These are phyloP conservation scores for Thamnidium elegans DNA, from an alignment of 192 early-diverging fungal species.

Conservation along the genomic window DNA sequence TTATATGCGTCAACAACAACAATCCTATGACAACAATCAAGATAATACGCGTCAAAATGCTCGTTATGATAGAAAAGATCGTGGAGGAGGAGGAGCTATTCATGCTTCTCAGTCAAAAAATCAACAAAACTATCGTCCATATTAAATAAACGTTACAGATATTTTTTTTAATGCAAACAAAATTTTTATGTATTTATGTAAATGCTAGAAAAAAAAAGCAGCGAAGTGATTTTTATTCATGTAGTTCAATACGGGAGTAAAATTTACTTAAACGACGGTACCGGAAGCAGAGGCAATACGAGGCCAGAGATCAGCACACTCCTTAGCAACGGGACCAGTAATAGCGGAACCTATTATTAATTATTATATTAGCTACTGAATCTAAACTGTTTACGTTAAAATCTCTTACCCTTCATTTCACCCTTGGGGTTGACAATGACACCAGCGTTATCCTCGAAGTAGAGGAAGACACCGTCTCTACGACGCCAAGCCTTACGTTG, in stretches of 20 bases:
- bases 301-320: slow-evolving; percentile 99
- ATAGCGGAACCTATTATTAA: slow-evolving; percentile 88
- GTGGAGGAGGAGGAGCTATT: slow-evolving; percentile 38
- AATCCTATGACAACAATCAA: slow-evolving; percentile 25
- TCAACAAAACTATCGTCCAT: slow-evolving; percentile 42
- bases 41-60: slow-evolving; percentile 12
- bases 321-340: slow-evolving; percentile 99
- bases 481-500: slow-evolving; percentile 99
- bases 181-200: not conserved
- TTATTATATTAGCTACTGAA: not conserved
- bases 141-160: slow-evolving; percentile 19
- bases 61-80: slow-evolving; percentile 13
- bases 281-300: slow-evolving; percentile 94
- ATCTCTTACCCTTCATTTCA: slow-evolving; percentile 33
- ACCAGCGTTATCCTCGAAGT: slow-evolving; percentile 99
- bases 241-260: not conserved
- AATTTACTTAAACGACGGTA: slow-evolving; percentile 54
- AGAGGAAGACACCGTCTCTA: slow-evolving; percentile 97
- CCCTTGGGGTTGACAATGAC: slow-evolving; percentile 91
- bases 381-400: too few species aligned
- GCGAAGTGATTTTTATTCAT: not conserved
- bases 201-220: slow-evolving; percentile 15
- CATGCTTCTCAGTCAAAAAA: slow-evolving; percentile 41
- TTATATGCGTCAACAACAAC: slow-evolving; percentile 22
- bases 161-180: not conserved